Base-by-base conservation (phyloP, 257 asterid species). In the Solanum virginianum region DNA sequence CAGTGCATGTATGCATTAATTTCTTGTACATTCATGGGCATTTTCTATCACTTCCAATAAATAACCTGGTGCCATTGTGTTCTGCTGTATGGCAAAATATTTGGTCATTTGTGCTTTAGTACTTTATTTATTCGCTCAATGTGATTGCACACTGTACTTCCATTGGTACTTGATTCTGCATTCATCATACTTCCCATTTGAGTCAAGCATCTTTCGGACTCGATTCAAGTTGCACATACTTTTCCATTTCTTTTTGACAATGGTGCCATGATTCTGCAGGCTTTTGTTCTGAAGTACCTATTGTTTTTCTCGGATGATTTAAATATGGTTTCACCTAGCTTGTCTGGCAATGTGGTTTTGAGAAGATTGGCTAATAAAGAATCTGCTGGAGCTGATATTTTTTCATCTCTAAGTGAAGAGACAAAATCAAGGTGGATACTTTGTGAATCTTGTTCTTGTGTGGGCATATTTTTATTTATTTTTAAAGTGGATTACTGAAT, bases 201-300 rank as follows among this genome's bases (percentile, higher is more conserved):
- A 51, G 1, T 51, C 29, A 26, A 29, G 83, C 65, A 79, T 79
- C 65, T 10, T 79, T 53, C 53, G 83, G 65, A 79, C 49, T 53
- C 65, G 10, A 79, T 79, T 79, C 60, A 26, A 29, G 66, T 72
- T 53, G 49, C 83, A 53, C 49, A 9, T 79, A 79, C 17, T 10
- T 57, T 47, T 66, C 77, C 75, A 71, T 83, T 80, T 72, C 22
- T 41, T 63, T 83, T 63, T 91, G 84, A 87, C 89, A 81, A 26
- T 11, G 60, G 54, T 84, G 69, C 89, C 71, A 85, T 85, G 89
- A 69, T 86, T 85, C 39, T 92, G 92, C 98, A 97, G 99, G 99
- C 98, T 84, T 97, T 92, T 89, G 98, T 97, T 72, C 96, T 97
- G 86, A 97, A 94, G 87, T 87, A 94, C 90, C 98, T 97, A 86